Evolutionary conservation across 805 yeast species (phyloP).

Genomic region (Lachancea fermentati): DNA sequence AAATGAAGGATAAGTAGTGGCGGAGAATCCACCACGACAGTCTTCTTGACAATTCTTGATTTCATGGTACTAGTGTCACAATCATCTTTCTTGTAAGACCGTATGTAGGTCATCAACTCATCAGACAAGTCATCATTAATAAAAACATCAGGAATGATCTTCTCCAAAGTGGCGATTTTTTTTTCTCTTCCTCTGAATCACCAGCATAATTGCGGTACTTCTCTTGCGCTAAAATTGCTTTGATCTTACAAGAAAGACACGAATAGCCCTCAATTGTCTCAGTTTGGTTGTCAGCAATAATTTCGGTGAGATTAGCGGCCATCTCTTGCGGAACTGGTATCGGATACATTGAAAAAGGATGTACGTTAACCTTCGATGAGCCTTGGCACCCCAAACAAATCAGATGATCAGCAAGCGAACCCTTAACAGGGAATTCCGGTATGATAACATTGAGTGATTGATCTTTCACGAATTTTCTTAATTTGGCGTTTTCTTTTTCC

Average conservation of each 20-base stretch:
- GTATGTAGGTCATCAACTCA: constrained; percentile 43
- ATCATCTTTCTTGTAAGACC: constrained; percentile 40
- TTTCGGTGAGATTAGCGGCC: constrained; percentile 42
- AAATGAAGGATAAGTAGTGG: constrained; percentile 71
- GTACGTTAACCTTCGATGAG: constrained; percentile 50
- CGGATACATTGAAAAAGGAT: constrained; percentile 67
- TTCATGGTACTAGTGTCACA: constrained; percentile 43
- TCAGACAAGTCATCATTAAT: constrained; percentile 65
- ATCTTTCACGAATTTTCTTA: constrained; percentile 33
- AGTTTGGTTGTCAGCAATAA: constrained; percentile 51
- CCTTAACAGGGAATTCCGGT: constrained; percentile 71
- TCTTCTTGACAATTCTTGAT: constrained; percentile 63
- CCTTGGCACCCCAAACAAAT: constrained; percentile 63
- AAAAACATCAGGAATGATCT: constrained; percentile 34
- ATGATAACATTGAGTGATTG: constrained; percentile 22
- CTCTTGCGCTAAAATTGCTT: constrained; percentile 36
- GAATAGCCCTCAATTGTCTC: constrained; percentile 77
- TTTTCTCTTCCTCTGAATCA: constrained; percentile 27
- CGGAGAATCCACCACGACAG: constrained; percentile 61
- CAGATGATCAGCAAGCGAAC: constrained; percentile 59
- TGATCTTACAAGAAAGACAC: constrained; percentile 64
- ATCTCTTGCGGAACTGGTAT: constrained; percentile 61
- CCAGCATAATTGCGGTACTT: constrained; percentile 16
- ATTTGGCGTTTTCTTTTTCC: constrained; percentile 51
- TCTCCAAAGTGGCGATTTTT: constrained; percentile 33